These are phyloP conservation scores for Lipomyces lipofer DNA, from an alignment of 805 yeast genomes.

Conservation along the genomic window DNA sequence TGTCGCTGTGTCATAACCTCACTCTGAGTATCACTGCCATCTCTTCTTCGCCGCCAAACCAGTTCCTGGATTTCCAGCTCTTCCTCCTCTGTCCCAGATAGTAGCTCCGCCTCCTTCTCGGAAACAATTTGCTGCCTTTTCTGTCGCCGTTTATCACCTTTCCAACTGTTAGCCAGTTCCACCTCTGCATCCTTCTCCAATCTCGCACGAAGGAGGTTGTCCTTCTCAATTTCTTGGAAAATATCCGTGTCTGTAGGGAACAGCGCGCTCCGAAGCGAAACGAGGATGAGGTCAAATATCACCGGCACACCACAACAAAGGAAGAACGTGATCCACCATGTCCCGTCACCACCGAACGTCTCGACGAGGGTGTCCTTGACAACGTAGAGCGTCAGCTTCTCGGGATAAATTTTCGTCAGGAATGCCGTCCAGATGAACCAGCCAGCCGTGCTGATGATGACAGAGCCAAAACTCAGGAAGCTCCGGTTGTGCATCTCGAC, in stretches of 20 bases:
- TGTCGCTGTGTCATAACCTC: too few relatives aligned
- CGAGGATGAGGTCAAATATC: conserved; percentile 63
- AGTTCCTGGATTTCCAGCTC: conserved; percentile 5
- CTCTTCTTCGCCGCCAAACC: conserved; percentile 4
- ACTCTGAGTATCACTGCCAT: conserved; percentile 1
- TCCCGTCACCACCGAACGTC: conserved; percentile 74
- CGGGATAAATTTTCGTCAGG: conserved; percentile 66
- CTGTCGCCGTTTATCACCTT: conserved; percentile 41
- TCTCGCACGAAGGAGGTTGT: conserved; percentile 59
- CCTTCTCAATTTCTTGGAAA: conserved; percentile 76
- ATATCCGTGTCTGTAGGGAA: conserved; percentile 74
- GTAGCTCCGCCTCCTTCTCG: conserved; percentile 1
- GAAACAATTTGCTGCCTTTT: conserved; percentile 23
- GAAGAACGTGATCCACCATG: conserved; percentile 82
- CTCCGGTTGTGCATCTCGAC: conserved; percentile 75
- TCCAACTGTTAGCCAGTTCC: conserved; percentile 80
- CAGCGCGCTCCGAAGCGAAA: conserved; percentile 56
- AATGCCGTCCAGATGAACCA: conserved; percentile 83
- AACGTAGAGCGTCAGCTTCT: conserved; percentile 53
- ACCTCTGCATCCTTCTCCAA: conserved; percentile 72
- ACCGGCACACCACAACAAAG: conserved; percentile 59
- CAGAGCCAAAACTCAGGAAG: conserved; percentile 64
- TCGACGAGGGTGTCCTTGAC: conserved; percentile 67
- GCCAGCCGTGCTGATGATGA: conserved; percentile 73
- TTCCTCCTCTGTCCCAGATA: not conserved